Conservation (phyloP, 768 basidiomycete genomes). For the Russula sp. region DNA sequence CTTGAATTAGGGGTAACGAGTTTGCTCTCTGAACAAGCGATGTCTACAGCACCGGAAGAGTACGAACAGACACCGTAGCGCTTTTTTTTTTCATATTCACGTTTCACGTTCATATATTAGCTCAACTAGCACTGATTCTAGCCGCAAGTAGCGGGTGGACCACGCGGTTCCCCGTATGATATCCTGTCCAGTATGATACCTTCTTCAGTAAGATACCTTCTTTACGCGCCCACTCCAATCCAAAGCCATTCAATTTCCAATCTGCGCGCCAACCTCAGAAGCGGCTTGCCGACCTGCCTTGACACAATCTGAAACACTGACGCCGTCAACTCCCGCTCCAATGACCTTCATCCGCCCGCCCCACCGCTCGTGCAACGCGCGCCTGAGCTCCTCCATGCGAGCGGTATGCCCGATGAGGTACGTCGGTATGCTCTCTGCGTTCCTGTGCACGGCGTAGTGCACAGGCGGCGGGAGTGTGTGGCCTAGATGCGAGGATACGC, state of each 20-base stretch:
- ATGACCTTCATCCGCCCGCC: slow-evolving; percentile 55
- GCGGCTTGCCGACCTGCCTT: slow-evolving; percentile 60
- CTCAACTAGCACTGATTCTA: not conserved
- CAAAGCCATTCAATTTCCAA: not conserved
- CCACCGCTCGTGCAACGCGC: slow-evolving; percentile 40
- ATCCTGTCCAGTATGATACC: not conserved
- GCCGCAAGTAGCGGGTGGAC: not conserved
- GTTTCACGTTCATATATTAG: not conserved
- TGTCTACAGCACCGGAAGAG: not conserved
- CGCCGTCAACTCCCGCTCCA: slow-evolving; percentile 85
- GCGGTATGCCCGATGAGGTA: slow-evolving; percentile 67
- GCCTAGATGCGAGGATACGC: slow-evolving; percentile 26
- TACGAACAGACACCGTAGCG: not conserved
- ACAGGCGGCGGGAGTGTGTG: slow-evolving; percentile 49
- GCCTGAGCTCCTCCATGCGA: slow-evolving; percentile 59
- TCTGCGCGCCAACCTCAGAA: slow-evolving; percentile 16
- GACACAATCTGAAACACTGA: slow-evolving; percentile 85
- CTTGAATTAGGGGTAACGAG: slow-evolving; percentile 11
- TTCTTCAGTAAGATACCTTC: not conserved
- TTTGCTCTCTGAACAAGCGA: not conserved
- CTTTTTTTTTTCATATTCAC: not conserved
- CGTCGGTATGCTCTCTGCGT: slow-evolving; percentile 75
- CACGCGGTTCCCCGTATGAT: not conserved
- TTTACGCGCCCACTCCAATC: not conserved
- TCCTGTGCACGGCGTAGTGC: slow-evolving; percentile 50